Evolutionary conservation across 371 early-diverging fungal species (phyloP).

Genomic region (Mortierella sp.): DNA sequence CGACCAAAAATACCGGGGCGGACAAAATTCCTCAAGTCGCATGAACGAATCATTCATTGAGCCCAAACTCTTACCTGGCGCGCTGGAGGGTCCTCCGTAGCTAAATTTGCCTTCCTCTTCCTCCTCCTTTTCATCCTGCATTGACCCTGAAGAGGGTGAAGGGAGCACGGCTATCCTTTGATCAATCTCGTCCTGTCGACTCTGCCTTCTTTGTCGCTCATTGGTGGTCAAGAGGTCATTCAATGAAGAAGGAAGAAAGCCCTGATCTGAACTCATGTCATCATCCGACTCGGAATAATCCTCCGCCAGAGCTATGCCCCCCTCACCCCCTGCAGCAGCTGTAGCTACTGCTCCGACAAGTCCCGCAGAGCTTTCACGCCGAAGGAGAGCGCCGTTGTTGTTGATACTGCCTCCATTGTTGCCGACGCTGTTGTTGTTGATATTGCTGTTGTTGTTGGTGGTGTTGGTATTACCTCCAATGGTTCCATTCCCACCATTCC

Average conservation of each 20-base stretch:
- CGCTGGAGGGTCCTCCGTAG: too few species aligned
- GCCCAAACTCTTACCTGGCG: too few species aligned
- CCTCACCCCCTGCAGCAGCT: conserved; percentile 35
- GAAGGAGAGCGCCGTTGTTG: conserved; percentile 22
- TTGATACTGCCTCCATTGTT: conserved; percentile 18
- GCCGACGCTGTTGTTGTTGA: conserved; percentile 21
- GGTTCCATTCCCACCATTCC: not conserved
- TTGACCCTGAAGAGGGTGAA: conserved; percentile 34
- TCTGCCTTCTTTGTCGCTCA: conserved; percentile 58
- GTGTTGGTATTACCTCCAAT: not conserved
- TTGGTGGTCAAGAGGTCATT: conserved; percentile 66
- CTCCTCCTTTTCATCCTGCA: conserved; percentile 38
- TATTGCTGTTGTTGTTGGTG: conserved; percentile 14
- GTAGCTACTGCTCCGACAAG: conserved; percentile 25
- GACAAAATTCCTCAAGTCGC: too few species aligned
- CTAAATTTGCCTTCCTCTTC: conserved; percentile 9
- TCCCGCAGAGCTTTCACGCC: conserved; percentile 28
- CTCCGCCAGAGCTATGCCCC: conserved; percentile 17
- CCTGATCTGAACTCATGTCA: conserved; percentile 45
- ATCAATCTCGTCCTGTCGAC: conserved; percentile 34
- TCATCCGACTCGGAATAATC: conserved; percentile 46
- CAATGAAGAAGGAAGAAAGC: conserved; percentile 66
- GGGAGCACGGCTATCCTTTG: conserved; percentile 29
- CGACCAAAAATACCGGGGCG: too few species aligned
- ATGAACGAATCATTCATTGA: too few species aligned